Percentiles rank a stretch among this genome's conserved stretches.
phyloP scores from a whole-genome alignment of 2,329 filamentous ascomycete genomes.

The Cladosporium sphaerospermum region DNA sequence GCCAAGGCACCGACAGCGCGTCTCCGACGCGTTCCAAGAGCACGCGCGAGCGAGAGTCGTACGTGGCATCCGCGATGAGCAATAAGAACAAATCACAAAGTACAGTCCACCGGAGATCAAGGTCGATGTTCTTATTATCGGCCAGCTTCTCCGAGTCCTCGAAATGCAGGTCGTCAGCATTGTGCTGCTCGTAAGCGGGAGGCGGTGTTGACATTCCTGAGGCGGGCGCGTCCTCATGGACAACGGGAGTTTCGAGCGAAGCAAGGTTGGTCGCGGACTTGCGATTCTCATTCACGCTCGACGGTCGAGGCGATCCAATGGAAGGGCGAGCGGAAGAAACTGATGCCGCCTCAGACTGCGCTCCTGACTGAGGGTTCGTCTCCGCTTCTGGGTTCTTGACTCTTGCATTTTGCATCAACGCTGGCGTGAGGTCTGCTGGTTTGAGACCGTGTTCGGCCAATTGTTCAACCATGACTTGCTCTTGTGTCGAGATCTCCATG shows the following conservation, averaged over 20 bases:
- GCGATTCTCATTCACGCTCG: constrained; percentile 15
- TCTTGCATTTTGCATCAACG: constrained; percentile 83
- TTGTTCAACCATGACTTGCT: constrained; percentile 99
- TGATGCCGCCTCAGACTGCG: constrained; percentile 7
- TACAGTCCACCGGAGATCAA: constrained; percentile 94
- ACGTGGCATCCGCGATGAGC: constrained; percentile 90
- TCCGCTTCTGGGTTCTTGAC: constrained; percentile 68
- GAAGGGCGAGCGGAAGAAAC: constrained; percentile 30
- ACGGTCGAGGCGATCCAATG: constrained; percentile 21
- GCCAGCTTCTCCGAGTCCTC: constrained; percentile 78
- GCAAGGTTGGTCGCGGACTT: constrained; percentile 16
- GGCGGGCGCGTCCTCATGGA: constrained; percentile 10
- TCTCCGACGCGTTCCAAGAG: constrained; percentile 77
- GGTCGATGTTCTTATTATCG: constrained; percentile 77
- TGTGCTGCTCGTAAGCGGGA: constrained; percentile 54
- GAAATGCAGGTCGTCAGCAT: constrained; percentile 69
- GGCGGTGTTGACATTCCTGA: constrained; percentile 28
- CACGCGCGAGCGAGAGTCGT: constrained; percentile 80
- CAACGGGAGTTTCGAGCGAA: constrained; percentile 32
- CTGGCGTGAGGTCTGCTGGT: constrained; percentile 73
- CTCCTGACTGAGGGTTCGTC: neutral
- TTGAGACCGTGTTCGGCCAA: constrained; percentile 86
- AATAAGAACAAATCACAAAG: constrained; percentile 93
- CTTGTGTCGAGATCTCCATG: constrained; percentile 88
- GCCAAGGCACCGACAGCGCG: constrained; percentile 75